Evolutionary conservation across 192 early-diverging fungal species (phyloP).

Genomic region (Lobosporangium transversale): DNA sequence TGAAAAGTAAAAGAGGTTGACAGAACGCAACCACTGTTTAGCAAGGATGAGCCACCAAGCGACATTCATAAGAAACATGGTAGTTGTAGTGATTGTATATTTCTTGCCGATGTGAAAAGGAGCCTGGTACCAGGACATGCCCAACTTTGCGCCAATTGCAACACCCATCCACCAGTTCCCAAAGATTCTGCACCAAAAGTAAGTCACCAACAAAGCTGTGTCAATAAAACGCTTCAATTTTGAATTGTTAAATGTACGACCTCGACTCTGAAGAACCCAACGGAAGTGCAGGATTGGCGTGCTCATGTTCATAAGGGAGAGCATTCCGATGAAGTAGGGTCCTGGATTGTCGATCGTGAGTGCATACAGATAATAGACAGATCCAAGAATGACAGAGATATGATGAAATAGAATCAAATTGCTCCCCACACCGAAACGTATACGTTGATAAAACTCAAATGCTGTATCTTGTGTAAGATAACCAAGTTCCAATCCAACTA

Average conservation of each 20-base stretch:
- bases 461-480: slow-evolving; percentile 48
- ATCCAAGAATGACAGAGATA: slow-evolving; percentile 46
- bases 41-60: slow-evolving; percentile 49
- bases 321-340: slow-evolving; percentile 50
- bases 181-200: slow-evolving; percentile 52
- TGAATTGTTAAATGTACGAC: slow-evolving; percentile 40
- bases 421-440: slow-evolving; percentile 44
- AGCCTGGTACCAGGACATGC: slow-evolving; percentile 45
- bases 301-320: slow-evolving; percentile 53
- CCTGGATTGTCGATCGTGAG: slow-evolving; percentile 42
- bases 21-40: slow-evolving; percentile 43
- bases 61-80: slow-evolving; percentile 48
- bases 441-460: slow-evolving; percentile 52
- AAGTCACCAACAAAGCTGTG: slow-evolving; percentile 41
- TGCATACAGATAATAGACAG: slow-evolving; percentile 44
- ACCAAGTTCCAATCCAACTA: slow-evolving; percentile 51
- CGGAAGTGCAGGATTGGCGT: slow-evolving; percentile 48
- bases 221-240: slow-evolving; percentile 47
- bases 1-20: slow-evolving; percentile 49
- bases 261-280: slow-evolving; percentile 41
- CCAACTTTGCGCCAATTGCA: slow-evolving; percentile 45
- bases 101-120: slow-evolving; percentile 42
- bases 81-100: slow-evolving; percentile 44
- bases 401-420: slow-evolving; percentile 53
- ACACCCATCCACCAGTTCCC: slow-evolving; percentile 56